Conservation (phyloP, 1,284 basidiomycete genomes). For the Leccinum subfulvum region DNA sequence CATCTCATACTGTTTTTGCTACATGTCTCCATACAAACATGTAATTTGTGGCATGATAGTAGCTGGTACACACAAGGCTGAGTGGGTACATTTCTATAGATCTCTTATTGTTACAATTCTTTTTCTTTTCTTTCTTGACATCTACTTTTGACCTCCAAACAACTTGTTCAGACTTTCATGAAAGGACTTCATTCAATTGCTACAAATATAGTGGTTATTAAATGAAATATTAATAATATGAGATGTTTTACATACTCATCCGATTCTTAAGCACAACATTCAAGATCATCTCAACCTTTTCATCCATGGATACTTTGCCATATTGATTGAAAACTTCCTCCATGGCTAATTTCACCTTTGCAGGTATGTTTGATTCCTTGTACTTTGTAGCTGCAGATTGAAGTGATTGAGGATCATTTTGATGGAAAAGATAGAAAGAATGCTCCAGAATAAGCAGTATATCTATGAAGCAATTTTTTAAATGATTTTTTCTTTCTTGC, state of each 20-base stretch:
- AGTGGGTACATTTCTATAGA: neutral
- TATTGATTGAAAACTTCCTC: neutral
- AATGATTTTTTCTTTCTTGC: too few species aligned
- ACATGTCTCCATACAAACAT: neutral
- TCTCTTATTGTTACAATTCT: neutral
- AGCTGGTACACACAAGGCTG: neutral
- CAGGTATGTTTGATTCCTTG: neutral
- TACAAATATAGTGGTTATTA: neutral
- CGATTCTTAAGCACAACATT: neutral
- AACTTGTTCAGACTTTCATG: neutral
- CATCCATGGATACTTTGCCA: neutral
- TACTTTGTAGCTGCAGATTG: neutral
- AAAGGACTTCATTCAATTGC: neutral
- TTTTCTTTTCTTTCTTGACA: neutral
- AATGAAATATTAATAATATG: neutral
- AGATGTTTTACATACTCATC: neutral
- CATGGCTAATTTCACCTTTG: neutral
- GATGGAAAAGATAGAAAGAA: neutral
- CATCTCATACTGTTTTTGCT: neutral
- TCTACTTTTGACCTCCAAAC: neutral
- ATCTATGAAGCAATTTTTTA: neutral
- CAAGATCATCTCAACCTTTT: neutral
- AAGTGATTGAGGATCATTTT: neutral
- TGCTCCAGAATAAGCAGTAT: neutral
- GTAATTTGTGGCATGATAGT: neutral